Base-by-base conservation (phyloP, 2,329 filamentous ascomycete genomes). In the Colletotrichum nymphaeae region DNA sequence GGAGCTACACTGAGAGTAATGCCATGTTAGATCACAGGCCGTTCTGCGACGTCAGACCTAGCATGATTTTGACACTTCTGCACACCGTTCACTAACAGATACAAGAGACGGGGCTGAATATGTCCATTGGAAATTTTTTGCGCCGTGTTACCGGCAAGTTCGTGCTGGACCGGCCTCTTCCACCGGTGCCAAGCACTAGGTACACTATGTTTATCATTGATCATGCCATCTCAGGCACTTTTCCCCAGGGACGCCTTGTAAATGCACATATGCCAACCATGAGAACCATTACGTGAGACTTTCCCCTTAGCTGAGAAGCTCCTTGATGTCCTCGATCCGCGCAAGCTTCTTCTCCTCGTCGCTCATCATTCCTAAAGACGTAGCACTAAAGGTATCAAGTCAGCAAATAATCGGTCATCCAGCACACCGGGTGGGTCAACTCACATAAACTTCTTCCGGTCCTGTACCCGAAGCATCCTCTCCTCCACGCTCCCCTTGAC, bases 371-470 rank as follows among this genome's bases (percentile, higher is more conserved):
- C 97, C 97, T 42, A 99, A 85, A 0, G 94, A 97, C 19, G 94
- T 95, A n/a, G 97, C 97, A 84, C 95, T 97, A 72, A 62, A 26
- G 35, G 28, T 57, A 63, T 67, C 24, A 68, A 63, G 16, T 46
- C n/a, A 26, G 72, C 32, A 42, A 32, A 28, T 5, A 53, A 14
- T 12, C 32, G 5, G 4, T 32, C 30, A 22, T 22, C 49, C 19
- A 24, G 9, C 22, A n/a, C 35, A 64, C 69, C 68, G n/a, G 42
- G 59, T 26, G 16, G 32, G 56, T 9, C 37, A 68, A 92, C 93
- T 92, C 80, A 95, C 93, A 97, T 94, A 78, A 97, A 97, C 87
- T 95, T 98, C 87, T 99, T 99, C 80, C 95, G 87, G 76, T 98
- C 96, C 82, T 99, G 97, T 42, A 99, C 92, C 82, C 89, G 91